Evolutionary conservation across 345 rosid species (phyloP), one percentile per base, ranked within the genome.

Genomic region (Euphorbia lathyris): DNA sequence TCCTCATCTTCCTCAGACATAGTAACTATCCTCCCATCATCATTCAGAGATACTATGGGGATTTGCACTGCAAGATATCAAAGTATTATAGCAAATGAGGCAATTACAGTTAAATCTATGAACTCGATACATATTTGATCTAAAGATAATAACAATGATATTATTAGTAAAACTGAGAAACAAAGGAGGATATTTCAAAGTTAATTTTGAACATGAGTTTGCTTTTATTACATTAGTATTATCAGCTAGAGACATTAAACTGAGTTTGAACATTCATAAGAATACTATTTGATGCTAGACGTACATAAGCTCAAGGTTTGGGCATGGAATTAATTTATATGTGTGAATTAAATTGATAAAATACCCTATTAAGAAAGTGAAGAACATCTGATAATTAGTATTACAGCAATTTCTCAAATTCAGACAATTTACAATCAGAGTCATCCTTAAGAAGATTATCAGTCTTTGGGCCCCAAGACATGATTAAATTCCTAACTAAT

Each of bases 31-130:
- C 85, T 91, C 25, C 98, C 98, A 60, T 90, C 91, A 65, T 89
- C 92, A 68, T 80, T 90, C 70, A 94, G 68, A 52, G 96, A 83
- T 64, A 94, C 97, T 34, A 80, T 83, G 5, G 97, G 97, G 67
- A 94, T 87, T 77, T 78, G 79, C 85, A 94, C 98, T 90, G 85
- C 70, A 80, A 79, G n/a, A 72, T 22, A 74, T 74, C 72, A 47
- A 64, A 32, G 38, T 62, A 32, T 52, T 14, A 63, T 42, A 45
- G 40, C 12, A 45, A 70, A 27, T 65, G 38, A 53, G 67, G 65
- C 53, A 51, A 27, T 43, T 40, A 60, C 47, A 36, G 43, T 50
- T 27, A 71, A 25, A 29, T 13, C 23, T 20, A 47, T 27, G 50
- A 20, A 25, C 14, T 27, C 11, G 17, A 14, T 29, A 65, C 68